phyloP scores from a whole-genome alignment of 306 rosid species.

The Leucaena leucocephala region DNA sequence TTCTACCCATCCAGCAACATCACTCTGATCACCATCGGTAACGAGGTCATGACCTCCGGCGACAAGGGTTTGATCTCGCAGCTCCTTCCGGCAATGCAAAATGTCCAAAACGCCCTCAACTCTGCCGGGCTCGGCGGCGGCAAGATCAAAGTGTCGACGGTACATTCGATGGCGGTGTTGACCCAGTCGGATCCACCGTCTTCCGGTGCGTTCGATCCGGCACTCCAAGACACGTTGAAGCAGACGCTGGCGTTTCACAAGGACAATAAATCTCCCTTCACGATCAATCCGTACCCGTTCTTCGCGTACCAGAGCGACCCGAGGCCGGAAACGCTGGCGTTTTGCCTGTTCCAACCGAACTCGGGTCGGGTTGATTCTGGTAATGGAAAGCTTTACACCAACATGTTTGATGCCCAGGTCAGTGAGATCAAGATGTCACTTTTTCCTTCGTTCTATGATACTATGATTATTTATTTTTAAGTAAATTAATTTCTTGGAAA shows the following conservation, averaged over 20 bases:
- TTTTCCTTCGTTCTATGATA: background rate
- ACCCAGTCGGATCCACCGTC: conserved; percentile 65
- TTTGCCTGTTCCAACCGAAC: conserved; percentile 63
- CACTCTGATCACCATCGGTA: conserved; percentile 62
- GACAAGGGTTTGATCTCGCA: conserved; percentile 54
- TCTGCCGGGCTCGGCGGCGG: conserved; percentile 53
- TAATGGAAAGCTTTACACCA: conserved; percentile 56
- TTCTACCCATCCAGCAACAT: conserved; percentile 66
- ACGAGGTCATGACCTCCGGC: conserved; percentile 58
- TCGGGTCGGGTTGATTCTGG: conserved; percentile 72
- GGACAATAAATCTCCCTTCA: conserved; percentile 53
- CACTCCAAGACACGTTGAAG: conserved; percentile 35
- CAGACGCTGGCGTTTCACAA: conserved; percentile 47
- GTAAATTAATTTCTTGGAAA: background rate
- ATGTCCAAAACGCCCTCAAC: conserved; percentile 62
- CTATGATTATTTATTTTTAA: background rate
- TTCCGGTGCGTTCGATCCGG: conserved; percentile 49
- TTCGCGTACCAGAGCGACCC: conserved; percentile 74
- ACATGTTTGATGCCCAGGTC: conserved; percentile 80
- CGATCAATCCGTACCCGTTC: conserved; percentile 67
- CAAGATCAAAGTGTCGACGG: conserved; percentile 64
- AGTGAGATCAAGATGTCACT: background rate
- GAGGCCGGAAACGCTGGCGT: conserved; percentile 65
- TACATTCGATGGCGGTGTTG: conserved; percentile 65
- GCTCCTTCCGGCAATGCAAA: conserved; percentile 69